A percentile compares a stretch with the other conserved stretches of the same genome.
phyloP scores from a whole-genome alignment of 352 stramenopile genomes.

The Globisporangium uncinulatum region DNA sequence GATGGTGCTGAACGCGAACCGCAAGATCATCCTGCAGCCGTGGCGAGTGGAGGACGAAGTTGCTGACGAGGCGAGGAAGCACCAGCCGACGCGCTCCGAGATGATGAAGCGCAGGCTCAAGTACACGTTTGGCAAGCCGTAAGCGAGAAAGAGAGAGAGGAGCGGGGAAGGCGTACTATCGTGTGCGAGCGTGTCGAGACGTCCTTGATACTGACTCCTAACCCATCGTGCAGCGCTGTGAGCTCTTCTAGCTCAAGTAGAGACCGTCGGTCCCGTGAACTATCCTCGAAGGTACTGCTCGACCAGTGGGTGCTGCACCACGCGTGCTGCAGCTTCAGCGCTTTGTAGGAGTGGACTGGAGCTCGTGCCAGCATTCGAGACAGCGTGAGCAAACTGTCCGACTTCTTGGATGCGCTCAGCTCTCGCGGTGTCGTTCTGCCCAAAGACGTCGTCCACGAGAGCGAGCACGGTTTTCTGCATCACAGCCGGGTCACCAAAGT shows the following conservation, averaged over 20 bases:
- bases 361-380: conserved; percentile 9
- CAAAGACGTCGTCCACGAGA: conserved; percentile 25
- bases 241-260: background rate
- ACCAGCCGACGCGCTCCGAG: conserved; percentile 27
- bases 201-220: background rate
- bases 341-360: conserved; percentile 20
- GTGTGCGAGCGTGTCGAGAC: background rate
- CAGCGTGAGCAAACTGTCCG: background rate
- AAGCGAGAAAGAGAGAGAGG: background rate
- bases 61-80: conserved; percentile 7
- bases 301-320: conserved; percentile 34
- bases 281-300: conserved; percentile 33
- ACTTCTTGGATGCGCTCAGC: background rate
- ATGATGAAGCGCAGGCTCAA: conserved; percentile 54
- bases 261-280: background rate
- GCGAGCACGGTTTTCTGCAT: conserved; percentile 21
- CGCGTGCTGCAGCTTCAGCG: background rate
- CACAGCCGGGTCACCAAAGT: conserved; percentile 50
- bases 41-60: conserved; percentile 19
- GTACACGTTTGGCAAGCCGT: conserved; percentile 30
- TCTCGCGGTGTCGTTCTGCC: too few species aligned
- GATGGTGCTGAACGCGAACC: conserved; percentile 47
- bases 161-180: background rate
- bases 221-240: background rate
- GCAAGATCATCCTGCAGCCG: conserved; percentile 29